phyloP scores from a whole-genome alignment of 2,329 filamentous ascomycete species.

The Exophiala sideris region DNA sequence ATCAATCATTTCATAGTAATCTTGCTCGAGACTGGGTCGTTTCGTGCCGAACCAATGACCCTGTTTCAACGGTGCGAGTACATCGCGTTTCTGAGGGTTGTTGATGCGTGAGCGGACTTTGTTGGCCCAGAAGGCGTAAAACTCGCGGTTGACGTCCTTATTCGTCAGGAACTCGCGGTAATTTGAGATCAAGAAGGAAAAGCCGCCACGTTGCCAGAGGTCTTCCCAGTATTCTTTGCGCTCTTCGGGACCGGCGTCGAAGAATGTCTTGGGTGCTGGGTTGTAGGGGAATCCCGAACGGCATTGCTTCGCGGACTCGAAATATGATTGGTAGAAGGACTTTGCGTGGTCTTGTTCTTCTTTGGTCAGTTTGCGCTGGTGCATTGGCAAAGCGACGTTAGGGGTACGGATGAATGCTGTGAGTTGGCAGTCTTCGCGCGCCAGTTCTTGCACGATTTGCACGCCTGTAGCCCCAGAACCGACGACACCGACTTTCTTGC shows the following conservation, averaged over 20 bases:
- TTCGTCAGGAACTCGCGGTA: slow-evolving; percentile 52
- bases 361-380: slow-evolving; percentile 44
- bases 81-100: slow-evolving; percentile 47
- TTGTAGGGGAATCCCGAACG: slow-evolving; percentile 47
- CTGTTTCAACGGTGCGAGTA: slow-evolving; percentile 51
- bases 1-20: slow-evolving; percentile 44
- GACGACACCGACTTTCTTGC: slow-evolving; percentile 61
- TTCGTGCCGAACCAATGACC: slow-evolving; percentile 56
- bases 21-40: slow-evolving; percentile 46
- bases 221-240: slow-evolving; percentile 47
- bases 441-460: slow-evolving; percentile 61
- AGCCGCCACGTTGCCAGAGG: slow-evolving; percentile 52
- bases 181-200: slow-evolving; percentile 47
- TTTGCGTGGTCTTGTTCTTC: slow-evolving; percentile 45
- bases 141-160: slow-evolving; percentile 47
- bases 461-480: slow-evolving; percentile 64
- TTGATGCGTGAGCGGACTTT: slow-evolving; percentile 51
- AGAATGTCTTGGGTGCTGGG: slow-evolving; percentile 45
- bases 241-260: slow-evolving; percentile 3
- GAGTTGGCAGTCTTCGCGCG: slow-evolving; percentile 50
- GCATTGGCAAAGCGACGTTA: slow-evolving; percentile 62
- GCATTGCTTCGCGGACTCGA: slow-evolving; percentile 1
- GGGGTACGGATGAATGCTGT: slow-evolving; percentile 60
- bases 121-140: slow-evolving; percentile 55
- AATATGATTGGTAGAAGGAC: not conserved